Evolutionary conservation across 345 rosid species (phyloP), one percentile per base, ranked within the genome.

Genomic region (Crucihimalaya himalaica): DNA sequence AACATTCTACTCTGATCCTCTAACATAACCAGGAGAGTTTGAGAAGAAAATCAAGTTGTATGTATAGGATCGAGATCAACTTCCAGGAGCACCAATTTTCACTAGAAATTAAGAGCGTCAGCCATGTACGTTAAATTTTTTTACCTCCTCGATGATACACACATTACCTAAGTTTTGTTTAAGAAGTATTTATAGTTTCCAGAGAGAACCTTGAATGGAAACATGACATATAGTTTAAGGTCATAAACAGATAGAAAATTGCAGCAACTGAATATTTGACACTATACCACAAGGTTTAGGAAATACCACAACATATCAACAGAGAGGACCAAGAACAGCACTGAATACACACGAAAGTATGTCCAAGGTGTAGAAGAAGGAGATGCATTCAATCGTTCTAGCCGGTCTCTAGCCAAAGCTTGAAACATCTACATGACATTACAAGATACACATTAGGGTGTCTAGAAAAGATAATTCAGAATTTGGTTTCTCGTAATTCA

Each of bases 351-450:
- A 27, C 97, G 98, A 54, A 92, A 85, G 82, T 92, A 90, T 72
- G 87, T 84, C 96, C 97, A 87, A 0, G 92, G 91, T 19, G 86
- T 85, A 66, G 94, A 90, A 64, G 97, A 85, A 73, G 98, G 99
- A 77, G 99, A 95, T 57, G 99, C 93, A 82, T 95, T 92, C 84
- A 95, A 78, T 50, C 89, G 86, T 71, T 95, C 99, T 74, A 95
- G 92, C 62, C 99, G 90, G 82, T 95, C 99, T 82, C 97, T 88
- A 63, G 91, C 97, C 87, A 95, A 82, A 74, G 97, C 97, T 90
- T 95, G 99, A 87, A 92, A 92, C 99, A 92, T 90, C 99, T 90
- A 83, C 47, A 52, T 63, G 46, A 32, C 52, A 78, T 59, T 59
- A 54, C 31, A 51, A 66, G 73, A 59, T 71, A 66, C 27, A 53